phyloP scores from a whole-genome alignment of 1,284 basidiomycete genomes.

The Calocybe gambosa region DNA sequence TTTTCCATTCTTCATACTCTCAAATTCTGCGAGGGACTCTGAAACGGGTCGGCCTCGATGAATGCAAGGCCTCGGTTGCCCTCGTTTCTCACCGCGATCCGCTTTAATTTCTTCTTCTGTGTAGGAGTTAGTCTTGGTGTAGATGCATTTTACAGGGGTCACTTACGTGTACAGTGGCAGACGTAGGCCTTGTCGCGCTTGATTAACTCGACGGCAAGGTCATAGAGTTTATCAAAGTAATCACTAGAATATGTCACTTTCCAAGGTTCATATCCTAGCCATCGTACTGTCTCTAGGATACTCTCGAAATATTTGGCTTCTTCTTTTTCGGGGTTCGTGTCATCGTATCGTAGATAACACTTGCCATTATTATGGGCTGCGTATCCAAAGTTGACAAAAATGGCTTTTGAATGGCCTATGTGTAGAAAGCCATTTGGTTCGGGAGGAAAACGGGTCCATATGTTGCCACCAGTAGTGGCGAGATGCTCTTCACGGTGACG shows the following conservation, averaged over 20 bases:
- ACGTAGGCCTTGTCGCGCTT: constrained; percentile 91
- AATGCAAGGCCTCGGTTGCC: constrained; percentile 79
- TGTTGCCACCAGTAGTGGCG: constrained; percentile 73
- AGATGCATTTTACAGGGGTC: background rate
- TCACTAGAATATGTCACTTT: constrained; percentile 99
- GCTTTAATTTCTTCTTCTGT: constrained; percentile 88
- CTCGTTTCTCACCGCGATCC: constrained; percentile 80
- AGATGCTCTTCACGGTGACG: constrained; percentile 82
- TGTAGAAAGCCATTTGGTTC: constrained; percentile 98
- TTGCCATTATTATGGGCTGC: constrained; percentile 88
- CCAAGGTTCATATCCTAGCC: constrained; percentile 98
- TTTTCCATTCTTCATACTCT: constrained; percentile 88
- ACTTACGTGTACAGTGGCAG: constrained; percentile 90
- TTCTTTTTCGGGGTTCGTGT: constrained; percentile 98
- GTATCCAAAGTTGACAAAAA: constrained; percentile 98
- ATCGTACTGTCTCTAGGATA: constrained; percentile 91
- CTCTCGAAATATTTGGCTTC: constrained; percentile 95
- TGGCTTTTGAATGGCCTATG: constrained; percentile 97
- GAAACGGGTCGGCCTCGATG: constrained; percentile 81
- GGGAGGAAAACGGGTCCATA: constrained; percentile 97
- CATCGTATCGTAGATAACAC: constrained; percentile 94
- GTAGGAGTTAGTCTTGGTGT: background rate
- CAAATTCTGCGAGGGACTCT: constrained; percentile 86
- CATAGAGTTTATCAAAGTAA: constrained; percentile 88
- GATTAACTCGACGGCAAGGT: constrained; percentile 89